Percentiles rank a stretch among this genome's conserved stretches.
Conservation (phyloP, 148 eudicot species). For the Polygonum aviculare region DNA sequence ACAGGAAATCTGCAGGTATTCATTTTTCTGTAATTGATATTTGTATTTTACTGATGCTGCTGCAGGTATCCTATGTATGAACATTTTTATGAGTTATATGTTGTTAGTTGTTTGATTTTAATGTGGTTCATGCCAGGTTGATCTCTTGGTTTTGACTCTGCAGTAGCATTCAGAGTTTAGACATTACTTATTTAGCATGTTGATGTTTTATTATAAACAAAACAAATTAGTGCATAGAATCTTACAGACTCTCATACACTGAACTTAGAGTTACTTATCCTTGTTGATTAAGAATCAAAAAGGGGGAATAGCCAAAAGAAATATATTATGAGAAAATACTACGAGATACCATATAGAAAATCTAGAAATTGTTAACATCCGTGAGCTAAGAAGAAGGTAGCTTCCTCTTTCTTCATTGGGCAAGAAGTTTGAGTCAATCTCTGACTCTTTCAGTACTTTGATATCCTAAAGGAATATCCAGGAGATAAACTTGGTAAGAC, state of each 20-base stretch:
- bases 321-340: not conserved
- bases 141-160: not conserved
- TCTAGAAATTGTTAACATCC: not conserved
- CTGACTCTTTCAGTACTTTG: not conserved
- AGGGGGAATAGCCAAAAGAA: not conserved
- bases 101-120: not conserved
- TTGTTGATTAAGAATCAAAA: not conserved
- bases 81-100: not conserved
- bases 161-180: not conserved
- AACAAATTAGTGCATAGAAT: not conserved
- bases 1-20: conserved; percentile 92
- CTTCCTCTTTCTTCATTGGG: not conserved
- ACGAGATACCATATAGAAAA: not conserved
- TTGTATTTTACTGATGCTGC: not conserved
- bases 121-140: not conserved
- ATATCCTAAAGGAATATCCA: not conserved
- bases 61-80: not conserved
- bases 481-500: not conserved
- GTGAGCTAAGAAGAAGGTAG: not conserved
- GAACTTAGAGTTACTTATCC: not conserved
- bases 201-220: not conserved
- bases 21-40: not conserved
- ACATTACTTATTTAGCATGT: not conserved
- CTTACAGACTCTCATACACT: not conserved
- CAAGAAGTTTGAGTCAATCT: not conserved